Evolutionary conservation across 495 filamentous ascomycete genomes (phyloP).

Genomic region (Penicillium psychrofluorescens): DNA sequence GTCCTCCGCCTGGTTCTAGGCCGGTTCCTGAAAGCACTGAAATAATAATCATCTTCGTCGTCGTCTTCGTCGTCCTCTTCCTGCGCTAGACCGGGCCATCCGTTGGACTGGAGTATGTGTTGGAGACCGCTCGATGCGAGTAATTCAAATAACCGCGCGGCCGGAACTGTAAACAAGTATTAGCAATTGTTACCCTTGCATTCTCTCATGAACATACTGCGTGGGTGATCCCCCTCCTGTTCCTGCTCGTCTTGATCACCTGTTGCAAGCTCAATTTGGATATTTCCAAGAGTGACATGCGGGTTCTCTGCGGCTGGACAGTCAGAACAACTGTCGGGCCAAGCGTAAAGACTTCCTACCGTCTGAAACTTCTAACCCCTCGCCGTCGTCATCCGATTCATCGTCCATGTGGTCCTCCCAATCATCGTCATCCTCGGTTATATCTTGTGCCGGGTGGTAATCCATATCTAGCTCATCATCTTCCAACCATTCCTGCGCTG

Average conservation of each 20-base stretch:
- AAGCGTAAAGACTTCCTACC: conserved; percentile 38
- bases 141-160: conserved; percentile 27
- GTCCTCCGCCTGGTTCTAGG: conserved; percentile 12
- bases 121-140: conserved; percentile 30
- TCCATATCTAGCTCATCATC: conserved; percentile 22
- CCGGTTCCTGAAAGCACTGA: conserved; percentile 15
- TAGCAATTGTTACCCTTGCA: conserved; percentile 1
- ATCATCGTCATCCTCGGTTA: conserved; percentile 3
- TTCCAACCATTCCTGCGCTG: conserved; percentile 37
- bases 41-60: conserved; percentile 20
- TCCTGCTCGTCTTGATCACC: conserved; percentile 33
- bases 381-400: conserved; percentile 38
- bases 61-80: conserved; percentile 16
- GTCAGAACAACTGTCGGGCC: conserved; percentile 12
- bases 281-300: conserved; percentile 31
- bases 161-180: conserved; percentile 15
- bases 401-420: conserved; percentile 24
- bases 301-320: conserved; percentile 16
- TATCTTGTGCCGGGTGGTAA: conserved; percentile 8
- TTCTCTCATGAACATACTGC: conserved; percentile 1
- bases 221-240: conserved; percentile 13
- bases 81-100: conserved; percentile 8
- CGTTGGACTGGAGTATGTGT: conserved; percentile 29
- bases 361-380: conserved; percentile 26
- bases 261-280: conserved; percentile 41